These are phyloP conservation scores for Borealophlyctis nickersoniae DNA, from an alignment of 192 early-diverging fungal species.

Conservation along the genomic window DNA sequence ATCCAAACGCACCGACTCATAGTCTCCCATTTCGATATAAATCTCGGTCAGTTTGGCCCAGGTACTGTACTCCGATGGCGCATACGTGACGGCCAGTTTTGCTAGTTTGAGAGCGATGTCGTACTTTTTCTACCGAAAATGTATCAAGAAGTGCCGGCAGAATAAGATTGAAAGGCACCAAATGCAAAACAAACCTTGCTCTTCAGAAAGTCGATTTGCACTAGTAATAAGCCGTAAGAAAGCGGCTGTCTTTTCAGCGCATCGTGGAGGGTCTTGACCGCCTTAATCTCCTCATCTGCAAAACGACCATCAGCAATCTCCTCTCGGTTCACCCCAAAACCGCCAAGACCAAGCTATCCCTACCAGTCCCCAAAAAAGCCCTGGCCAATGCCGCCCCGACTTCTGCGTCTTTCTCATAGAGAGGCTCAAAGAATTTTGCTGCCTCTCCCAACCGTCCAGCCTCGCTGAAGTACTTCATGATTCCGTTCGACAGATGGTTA, in stretches of 20 bases:
- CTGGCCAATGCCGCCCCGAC: slow-evolving; percentile 84
- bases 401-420: slow-evolving; percentile 79
- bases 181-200: slow-evolving; percentile 56
- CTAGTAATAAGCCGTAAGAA: slow-evolving; percentile 81
- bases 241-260: slow-evolving; percentile 73
- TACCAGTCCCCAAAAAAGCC: slow-evolving; percentile 58
- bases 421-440: slow-evolving; percentile 75
- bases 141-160: neutral
- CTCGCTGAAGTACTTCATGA: slow-evolving; percentile 87
- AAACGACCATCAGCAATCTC: neutral
- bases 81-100: slow-evolving; percentile 88
- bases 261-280: slow-evolving; percentile 81
- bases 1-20: slow-evolving; percentile 62
- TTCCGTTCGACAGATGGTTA: slow-evolving; percentile 85
- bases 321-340: slow-evolving; percentile 37
- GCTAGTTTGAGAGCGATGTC: slow-evolving; percentile 84
- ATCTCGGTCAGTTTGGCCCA: slow-evolving; percentile 96
- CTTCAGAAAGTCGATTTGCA: slow-evolving; percentile 86
- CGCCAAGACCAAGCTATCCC: slow-evolving; percentile 35
- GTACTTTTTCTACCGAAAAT: slow-evolving; percentile 44
- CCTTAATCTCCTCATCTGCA: slow-evolving; percentile 88
- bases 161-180: neutral
- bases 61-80: slow-evolving; percentile 91
- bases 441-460: slow-evolving; percentile 78
- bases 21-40: slow-evolving; percentile 84